phyloP scores from a whole-genome alignment of 2,329 filamentous ascomycete genomes.

The Penicillium aurantiogriseum region DNA sequence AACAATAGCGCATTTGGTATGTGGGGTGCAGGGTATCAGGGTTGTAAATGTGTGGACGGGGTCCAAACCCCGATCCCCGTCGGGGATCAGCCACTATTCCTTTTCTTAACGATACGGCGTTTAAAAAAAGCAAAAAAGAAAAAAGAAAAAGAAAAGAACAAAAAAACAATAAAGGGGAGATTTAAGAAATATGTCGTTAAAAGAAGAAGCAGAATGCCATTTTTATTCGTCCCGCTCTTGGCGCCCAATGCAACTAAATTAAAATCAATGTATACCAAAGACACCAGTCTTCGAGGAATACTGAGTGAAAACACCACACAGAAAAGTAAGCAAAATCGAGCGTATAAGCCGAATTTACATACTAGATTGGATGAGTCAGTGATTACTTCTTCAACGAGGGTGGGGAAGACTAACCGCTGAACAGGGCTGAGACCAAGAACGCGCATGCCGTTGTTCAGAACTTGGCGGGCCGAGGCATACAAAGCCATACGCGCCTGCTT shows the following conservation, averaged over 20 bases:
- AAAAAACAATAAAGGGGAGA: background rate
- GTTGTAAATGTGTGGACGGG: background rate
- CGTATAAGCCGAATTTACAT: constrained; percentile 25
- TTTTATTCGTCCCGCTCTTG: constrained; percentile 20
- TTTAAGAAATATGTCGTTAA: background rate
- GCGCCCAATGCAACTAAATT: constrained; percentile 24
- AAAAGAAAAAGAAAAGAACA: background rate
- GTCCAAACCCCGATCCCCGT: background rate
- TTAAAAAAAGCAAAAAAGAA: background rate
- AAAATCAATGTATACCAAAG: constrained; percentile 16
- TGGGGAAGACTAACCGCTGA: constrained; percentile 45
- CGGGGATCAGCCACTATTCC: background rate
- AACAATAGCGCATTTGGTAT: background rate
- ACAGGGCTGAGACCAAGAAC: constrained; percentile 65
- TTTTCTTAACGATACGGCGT: background rate
- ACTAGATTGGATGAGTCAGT: constrained; percentile 20
- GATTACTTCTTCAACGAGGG: background rate
- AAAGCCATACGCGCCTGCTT: constrained; percentile 61
- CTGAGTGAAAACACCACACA: constrained; percentile 2
- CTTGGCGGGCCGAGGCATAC: constrained; percentile 62
- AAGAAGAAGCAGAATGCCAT: constrained; percentile 10
- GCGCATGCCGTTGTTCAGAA: constrained; percentile 65
- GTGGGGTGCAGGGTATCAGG: background rate
- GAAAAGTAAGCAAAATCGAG: background rate
- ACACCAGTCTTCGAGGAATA: constrained; percentile 8